These are phyloP conservation scores for Ambispora gerdemannii DNA, from an alignment of 192 early-diverging fungal species.

Conservation along the genomic window DNA sequence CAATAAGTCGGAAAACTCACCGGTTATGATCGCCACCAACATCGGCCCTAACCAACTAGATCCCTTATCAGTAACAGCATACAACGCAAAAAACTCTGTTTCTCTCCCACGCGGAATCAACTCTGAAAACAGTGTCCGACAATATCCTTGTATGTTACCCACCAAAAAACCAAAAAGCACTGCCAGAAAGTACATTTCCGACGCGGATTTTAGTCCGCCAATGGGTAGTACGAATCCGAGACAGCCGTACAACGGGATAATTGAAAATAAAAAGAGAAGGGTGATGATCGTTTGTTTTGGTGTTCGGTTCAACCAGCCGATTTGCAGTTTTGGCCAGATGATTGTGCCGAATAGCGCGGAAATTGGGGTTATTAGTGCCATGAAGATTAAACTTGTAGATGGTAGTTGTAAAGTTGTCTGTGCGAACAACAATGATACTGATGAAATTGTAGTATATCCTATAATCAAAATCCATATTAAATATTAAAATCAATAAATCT, in stretches of 20 bases:
- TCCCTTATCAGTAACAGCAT: constrained; percentile 65
- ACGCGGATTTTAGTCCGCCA: constrained; percentile 32
- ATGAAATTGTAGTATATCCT: constrained; percentile 49
- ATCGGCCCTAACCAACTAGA: constrained; percentile 64
- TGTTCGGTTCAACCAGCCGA: constrained; percentile 21
- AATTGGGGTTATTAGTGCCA: constrained; percentile 53
- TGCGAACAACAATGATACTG: constrained; percentile 58
- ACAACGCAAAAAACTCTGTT: constrained; percentile 64
- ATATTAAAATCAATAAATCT: background rate
- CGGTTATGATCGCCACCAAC: constrained; percentile 53
- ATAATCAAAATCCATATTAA: background rate
- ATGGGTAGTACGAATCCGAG: constrained; percentile 39
- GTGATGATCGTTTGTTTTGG: constrained; percentile 49
- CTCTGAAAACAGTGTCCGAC: constrained; percentile 57
- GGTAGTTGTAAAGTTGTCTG: constrained; percentile 51
- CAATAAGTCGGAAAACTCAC: background rate
- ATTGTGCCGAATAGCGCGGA: constrained; percentile 50
- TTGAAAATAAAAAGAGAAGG: constrained; percentile 34
- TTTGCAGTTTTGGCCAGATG: constrained; percentile 50
- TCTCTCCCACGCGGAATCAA: constrained; percentile 59
- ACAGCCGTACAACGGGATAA: constrained; percentile 43
- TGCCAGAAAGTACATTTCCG: constrained; percentile 39
- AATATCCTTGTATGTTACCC: constrained; percentile 45
- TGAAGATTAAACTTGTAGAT: constrained; percentile 43
- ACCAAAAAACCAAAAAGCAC: constrained; percentile 43